Base-by-base conservation (phyloP, 768 basidiomycete genomes). In the Amanita jacksonii region DNA sequence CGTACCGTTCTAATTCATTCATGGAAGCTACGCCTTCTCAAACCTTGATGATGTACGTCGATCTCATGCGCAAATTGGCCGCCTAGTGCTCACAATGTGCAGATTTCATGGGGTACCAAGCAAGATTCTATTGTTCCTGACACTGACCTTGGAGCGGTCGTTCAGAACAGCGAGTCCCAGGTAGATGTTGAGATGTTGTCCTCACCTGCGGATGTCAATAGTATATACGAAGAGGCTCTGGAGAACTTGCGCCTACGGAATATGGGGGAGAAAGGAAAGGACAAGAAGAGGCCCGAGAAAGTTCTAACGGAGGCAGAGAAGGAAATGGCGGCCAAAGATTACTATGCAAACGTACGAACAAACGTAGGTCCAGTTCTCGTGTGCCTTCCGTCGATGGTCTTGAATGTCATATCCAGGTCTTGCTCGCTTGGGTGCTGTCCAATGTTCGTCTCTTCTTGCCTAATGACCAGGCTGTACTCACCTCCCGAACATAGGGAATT, bases 61-160 rank as follows among this genome's bases (percentile, higher is more conserved):
- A 52, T 27, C 38, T 46, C 12, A 18, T 24, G 33, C 18, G 15
- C 28, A 28, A 34, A 40, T n/a, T 12, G 38, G 20, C 28, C 43
- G 43, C 33, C 18, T 36, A 8, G 38, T 16, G 24, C 23, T 38
- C 10, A 37, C 36, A 30, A 18, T 35, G 18, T 43, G 3, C 54
- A 86, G 83, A 87, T 88, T 33, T 88, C 88, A 19, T 89, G 92
- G 92, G 92, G 92, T 4, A 97, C 92, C n/a, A 97, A 97, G 62
- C 85, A 90, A 62, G 86, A 90, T 51, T 74, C 74, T n/a, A n/a
- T n/a, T 7, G 64, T 72, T 2, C 71, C 75, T 0, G 81, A 85
- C 41, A 72, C 74, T 0, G 90, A 94, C 56, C 77, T 96, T 13
- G 90, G 90, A 8, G 78, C 79, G 5, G 86, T 92, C 37, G 76